Evolutionary conservation across 1,284 basidiomycete species (phyloP), one percentile per base, ranked within the genome.

Genomic region (Neonothopanus nambi): DNA sequence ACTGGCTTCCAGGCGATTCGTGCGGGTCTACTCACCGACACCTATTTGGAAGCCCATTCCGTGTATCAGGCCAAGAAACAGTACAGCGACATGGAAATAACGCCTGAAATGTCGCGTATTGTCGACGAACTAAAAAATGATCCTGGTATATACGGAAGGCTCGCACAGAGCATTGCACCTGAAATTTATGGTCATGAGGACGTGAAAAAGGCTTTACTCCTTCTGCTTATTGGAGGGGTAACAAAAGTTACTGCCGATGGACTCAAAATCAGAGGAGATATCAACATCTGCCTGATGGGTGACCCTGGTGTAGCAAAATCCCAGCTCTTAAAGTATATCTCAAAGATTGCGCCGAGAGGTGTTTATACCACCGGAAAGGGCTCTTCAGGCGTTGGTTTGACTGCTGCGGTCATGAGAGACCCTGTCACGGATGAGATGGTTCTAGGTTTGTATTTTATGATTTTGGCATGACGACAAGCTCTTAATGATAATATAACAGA

Each of bases 361-460:
- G 89, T 99, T 26, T 99, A 99, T 68, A 99, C 97, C 3, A 99
- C 97, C 3, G 97, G 97, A 58, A 92, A 96, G 67, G 97, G 97
- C 62, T 98, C 94, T 7, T 97, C 94, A 1, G 97, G 97, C 24
- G 97, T 99, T 45, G 97, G 97, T 84, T 79, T 99, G 48, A 99
- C 97, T 1, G 97, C 97, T 5, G 97, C 97, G 4, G 97, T 99
- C 47, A 97, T 99, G 95, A 84, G 96, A 46, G 97, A 99, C 68
- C 97, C 97, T 1, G 97, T 99, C 9, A 99, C 97, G 3, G 97
- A 99, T 69, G 97, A 99, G 74, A 98, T 99, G 93, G 96, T 99
- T 21, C 79, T 99, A 37, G 95, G 94, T 94, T 66, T 56, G 89
- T 77, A 8, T 42, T 24, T 37, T 23, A 26, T 42, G 11, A n/a